Conservation (phyloP, 2,329 filamentous ascomycete species). For the Thielaviopsis cerberus region DNA sequence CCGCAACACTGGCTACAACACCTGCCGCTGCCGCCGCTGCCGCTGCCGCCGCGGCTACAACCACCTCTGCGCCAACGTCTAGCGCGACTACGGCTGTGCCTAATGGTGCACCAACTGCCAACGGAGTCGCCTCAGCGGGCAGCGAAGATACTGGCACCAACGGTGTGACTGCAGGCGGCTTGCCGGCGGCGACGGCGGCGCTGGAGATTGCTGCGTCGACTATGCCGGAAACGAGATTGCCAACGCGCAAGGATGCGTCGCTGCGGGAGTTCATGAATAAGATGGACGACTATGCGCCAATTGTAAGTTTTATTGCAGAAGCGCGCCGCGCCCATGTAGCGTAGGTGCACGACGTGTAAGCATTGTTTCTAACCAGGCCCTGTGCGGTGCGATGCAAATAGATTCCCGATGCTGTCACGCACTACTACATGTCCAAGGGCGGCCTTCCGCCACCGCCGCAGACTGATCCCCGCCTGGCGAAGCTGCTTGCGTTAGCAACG, state of each 20-base stretch:
- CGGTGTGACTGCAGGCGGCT: constrained; percentile 15
- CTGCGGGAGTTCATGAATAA: constrained; percentile 82
- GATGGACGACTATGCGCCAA: constrained; percentile 96
- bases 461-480: constrained; percentile 75
- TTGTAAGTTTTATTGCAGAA: constrained; percentile 54
- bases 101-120: constrained; percentile 41
- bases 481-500: constrained; percentile 87
- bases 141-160: constrained; percentile 32
- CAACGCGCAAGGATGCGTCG: constrained; percentile 76
- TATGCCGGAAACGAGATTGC: constrained; percentile 40
- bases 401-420: constrained; percentile 94
- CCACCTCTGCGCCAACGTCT: constrained; percentile 19
- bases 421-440: constrained; percentile 93
- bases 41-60: constrained; percentile 26
- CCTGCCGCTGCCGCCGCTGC: not conserved
- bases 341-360: too few species aligned
- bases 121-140: constrained; percentile 60
- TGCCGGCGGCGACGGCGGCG: constrained; percentile 24
- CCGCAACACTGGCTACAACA: not conserved
- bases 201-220: constrained; percentile 25
- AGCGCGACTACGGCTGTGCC: constrained; percentile 60
- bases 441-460: constrained; percentile 84
- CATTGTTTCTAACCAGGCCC: not conserved
- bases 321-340: too few species aligned
- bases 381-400: too few species aligned